These are phyloP conservation scores for Abrus pulchellus DNA, from an alignment of 306 rosid genomes.

Conservation along the genomic window DNA sequence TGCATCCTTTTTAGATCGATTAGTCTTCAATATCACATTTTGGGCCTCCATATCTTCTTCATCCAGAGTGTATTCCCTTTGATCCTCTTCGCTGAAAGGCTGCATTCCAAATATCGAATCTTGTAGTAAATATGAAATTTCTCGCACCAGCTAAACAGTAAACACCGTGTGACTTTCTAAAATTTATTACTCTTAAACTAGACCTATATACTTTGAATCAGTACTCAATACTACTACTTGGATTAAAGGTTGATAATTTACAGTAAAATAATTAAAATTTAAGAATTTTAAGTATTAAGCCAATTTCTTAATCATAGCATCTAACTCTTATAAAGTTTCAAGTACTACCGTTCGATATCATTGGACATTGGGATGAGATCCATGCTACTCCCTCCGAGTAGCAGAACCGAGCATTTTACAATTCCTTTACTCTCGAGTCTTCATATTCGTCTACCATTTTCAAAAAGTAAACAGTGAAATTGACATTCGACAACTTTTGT, in stretches of 20 bases:
- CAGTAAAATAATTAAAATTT: not conserved
- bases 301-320: too few relatives aligned
- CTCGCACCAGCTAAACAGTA: not conserved
- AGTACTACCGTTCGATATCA: not conserved
- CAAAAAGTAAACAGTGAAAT: conserved; percentile 28
- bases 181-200: not conserved
- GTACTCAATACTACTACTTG: not conserved
- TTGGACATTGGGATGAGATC: not conserved
- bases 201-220: not conserved
- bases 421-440: not conserved
- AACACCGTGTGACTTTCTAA: not conserved
- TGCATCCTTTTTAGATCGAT: conserved; percentile 50
- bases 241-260: not conserved
- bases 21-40: conserved; percentile 47
- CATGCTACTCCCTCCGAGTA: not conserved
- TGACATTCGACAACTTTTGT: not conserved
- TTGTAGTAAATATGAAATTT: not conserved
- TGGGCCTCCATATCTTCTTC: conserved; percentile 55
- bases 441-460: not conserved
- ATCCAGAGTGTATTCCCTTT: conserved; percentile 54
- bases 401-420: not conserved
- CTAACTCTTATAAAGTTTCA: not conserved
- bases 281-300: not conserved
- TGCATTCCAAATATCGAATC: conserved; percentile 14
- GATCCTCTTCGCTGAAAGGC: conserved; percentile 52